These are phyloP conservation scores for Phialophora tarda DNA, from an alignment of 2,329 filamentous ascomycete genomes.

Conservation along the genomic window DNA sequence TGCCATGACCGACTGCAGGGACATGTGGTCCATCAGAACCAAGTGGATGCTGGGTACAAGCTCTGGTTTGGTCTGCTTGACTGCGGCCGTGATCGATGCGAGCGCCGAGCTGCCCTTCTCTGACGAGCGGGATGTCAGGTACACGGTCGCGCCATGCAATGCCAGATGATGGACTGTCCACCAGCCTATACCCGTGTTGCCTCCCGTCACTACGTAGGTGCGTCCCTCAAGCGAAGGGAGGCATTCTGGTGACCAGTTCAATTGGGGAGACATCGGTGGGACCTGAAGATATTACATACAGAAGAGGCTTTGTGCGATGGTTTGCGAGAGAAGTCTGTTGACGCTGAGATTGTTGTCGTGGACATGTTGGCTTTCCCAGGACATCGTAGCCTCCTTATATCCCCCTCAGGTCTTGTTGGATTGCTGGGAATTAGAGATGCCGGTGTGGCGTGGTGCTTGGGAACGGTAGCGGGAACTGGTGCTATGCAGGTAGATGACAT, in stretches of 20 bases:
- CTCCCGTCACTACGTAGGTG: slow-evolving; percentile 56
- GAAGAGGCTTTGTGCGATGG: slow-evolving; percentile 6
- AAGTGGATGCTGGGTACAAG: slow-evolving; percentile 30
- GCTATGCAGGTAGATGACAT: slow-evolving; percentile 11
- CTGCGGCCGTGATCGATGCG: slow-evolving; percentile 43
- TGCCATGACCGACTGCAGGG: slow-evolving; percentile 39
- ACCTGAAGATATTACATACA: slow-evolving; percentile 11
- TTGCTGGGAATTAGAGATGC: background rate
- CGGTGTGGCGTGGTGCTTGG: background rate
- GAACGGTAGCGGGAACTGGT: slow-evolving; percentile 2
- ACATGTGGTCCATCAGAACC: slow-evolving; percentile 27
- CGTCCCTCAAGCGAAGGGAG: slow-evolving; percentile 53
- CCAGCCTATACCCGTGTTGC: slow-evolving; percentile 57
- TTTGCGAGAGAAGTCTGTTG: background rate
- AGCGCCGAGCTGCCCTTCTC: slow-evolving; percentile 45
- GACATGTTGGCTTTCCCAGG: background rate
- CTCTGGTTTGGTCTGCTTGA: slow-evolving; percentile 42
- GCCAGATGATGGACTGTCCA: slow-evolving; percentile 50
- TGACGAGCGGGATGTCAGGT: slow-evolving; percentile 47
- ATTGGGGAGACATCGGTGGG: slow-evolving; percentile 27
- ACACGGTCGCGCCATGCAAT: slow-evolving; percentile 51
- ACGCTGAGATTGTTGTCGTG: background rate
- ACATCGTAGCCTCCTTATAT: slow-evolving; percentile 4
- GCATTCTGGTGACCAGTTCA: slow-evolving; percentile 47
- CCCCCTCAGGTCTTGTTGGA: background rate